phyloP scores from a whole-genome alignment of 371 early-diverging fungal species.

The Mucor lusitanicus region DNA sequence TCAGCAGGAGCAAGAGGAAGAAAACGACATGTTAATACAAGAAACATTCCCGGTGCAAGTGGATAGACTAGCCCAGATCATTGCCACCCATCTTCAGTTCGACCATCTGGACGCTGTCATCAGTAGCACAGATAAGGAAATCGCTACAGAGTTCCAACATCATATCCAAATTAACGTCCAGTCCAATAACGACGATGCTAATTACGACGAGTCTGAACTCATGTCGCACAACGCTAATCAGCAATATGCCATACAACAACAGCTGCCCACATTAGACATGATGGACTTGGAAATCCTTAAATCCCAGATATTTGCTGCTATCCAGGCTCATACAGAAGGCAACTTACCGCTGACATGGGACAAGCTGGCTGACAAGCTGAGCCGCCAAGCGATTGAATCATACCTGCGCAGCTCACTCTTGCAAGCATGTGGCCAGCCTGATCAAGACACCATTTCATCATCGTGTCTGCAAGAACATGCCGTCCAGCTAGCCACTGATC shows the following conservation, averaged over 20 bases:
- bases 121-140: conserved; percentile 34
- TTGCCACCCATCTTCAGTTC: conserved; percentile 32
- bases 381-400: conserved; percentile 27
- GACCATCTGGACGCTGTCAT: conserved; percentile 37
- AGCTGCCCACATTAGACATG: conserved; percentile 24
- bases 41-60: conserved; percentile 22
- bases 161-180: conserved; percentile 37
- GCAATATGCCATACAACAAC: conserved; percentile 20
- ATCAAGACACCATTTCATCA: conserved; percentile 17
- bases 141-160: conserved; percentile 32
- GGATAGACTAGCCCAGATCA: conserved; percentile 23
- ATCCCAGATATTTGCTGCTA: conserved; percentile 45
- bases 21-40: conserved; percentile 6
- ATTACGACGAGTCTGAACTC: conserved; percentile 9
- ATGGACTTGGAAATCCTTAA: conserved; percentile 47
- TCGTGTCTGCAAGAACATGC: conserved; percentile 31
- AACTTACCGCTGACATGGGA: conserved; percentile 43
- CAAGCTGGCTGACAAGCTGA: conserved; percentile 22
- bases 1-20: neutral
- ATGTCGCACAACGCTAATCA: conserved; percentile 17
- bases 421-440: conserved; percentile 14
- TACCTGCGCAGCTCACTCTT: conserved; percentile 21
- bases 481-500: conserved; percentile 17
- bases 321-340: conserved; percentile 46
- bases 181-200: neutral